Percentiles rank a stretch among this genome's conserved stretches.
phyloP scores from a whole-genome alignment of 306 rosid species.

The Glycyrrhiza uralensis region DNA sequence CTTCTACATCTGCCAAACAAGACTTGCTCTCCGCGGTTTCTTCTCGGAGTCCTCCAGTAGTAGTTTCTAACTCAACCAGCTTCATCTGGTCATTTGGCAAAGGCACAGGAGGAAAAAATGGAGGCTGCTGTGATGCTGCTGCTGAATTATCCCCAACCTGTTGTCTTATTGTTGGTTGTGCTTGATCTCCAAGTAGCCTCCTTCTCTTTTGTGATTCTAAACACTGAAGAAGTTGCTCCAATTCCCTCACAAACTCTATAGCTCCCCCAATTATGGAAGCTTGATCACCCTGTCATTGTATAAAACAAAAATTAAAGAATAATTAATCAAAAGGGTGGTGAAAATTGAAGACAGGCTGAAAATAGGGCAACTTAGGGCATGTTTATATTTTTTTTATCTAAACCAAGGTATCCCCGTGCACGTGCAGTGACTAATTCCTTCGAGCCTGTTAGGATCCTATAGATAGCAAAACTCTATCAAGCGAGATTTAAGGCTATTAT shows the following conservation, averaged over 20 bases:
- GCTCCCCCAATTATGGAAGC: constrained; percentile 99
- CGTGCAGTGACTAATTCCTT: too few species aligned
- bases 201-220: constrained; percentile 89
- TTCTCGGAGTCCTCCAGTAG: constrained; percentile 59
- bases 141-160: constrained; percentile 42
- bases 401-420: too few species aligned
- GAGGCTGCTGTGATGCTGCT: constrained; percentile 32
- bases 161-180: constrained; percentile 51
- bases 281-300: constrained; percentile 75
- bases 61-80: constrained; percentile 56
- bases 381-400: too few species aligned
- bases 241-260: constrained; percentile 88
- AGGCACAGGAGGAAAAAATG: constrained; percentile 45
- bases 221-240: constrained; percentile 93
- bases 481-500: too few species aligned
- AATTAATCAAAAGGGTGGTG: neutral
- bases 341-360: too few species aligned
- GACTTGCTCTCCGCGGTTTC: constrained; percentile 89
- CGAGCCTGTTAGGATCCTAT: too few species aligned
- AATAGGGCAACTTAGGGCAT: too few species aligned
- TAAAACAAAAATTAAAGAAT: neutral
- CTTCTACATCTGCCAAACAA: constrained; percentile 93
- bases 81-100: constrained; percentile 55
- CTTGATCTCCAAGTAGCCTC: constrained; percentile 70
- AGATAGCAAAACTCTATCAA: too few species aligned